Conservation (phyloP, 192 early-diverging fungal species). For the Coemansia sp. region DNA sequence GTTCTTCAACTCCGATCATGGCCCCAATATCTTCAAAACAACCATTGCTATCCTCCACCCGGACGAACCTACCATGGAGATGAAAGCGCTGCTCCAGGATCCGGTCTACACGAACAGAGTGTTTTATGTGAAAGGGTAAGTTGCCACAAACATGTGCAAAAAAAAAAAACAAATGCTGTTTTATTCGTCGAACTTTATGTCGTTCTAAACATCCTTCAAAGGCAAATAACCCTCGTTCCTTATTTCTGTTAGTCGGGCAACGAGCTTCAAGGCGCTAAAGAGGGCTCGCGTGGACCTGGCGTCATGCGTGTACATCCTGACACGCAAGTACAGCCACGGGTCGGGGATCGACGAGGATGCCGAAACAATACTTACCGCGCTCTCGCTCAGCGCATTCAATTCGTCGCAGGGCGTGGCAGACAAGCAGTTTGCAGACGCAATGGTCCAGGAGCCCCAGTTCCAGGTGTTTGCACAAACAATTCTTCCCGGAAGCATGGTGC, state of each 20-base stretch:
- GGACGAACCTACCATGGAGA: slow-evolving; percentile 45
- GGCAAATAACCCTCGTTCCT: background rate
- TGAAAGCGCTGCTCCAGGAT: slow-evolving; percentile 41
- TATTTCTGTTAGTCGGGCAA: slow-evolving; percentile 28
- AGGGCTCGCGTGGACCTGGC: slow-evolving; percentile 39
- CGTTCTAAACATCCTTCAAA: background rate
- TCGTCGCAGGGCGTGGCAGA: background rate
- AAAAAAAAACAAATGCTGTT: background rate
- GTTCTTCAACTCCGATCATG: slow-evolving; percentile 57
- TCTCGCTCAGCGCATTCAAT: slow-evolving; percentile 46
- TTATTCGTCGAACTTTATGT: background rate
- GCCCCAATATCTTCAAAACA: slow-evolving; percentile 44
- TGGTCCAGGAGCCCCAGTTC: slow-evolving; percentile 11
- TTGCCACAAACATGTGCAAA: background rate
- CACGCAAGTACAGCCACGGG: slow-evolving; percentile 34
- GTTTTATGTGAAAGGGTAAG: slow-evolving; percentile 53
- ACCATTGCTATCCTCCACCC: slow-evolving; percentile 43
- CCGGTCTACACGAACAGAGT: slow-evolving; percentile 52
- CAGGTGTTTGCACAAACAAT: slow-evolving; percentile 53
- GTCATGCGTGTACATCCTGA: slow-evolving; percentile 54
- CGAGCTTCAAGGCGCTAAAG: slow-evolving; percentile 42
- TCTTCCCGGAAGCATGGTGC: slow-evolving; percentile 40
- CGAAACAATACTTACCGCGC: slow-evolving; percentile 41
- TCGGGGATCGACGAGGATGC: slow-evolving; percentile 47
- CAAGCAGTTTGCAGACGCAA: background rate